Conservation (phyloP, 2,329 filamentous ascomycete species). For the Tolypocladium album region DNA sequence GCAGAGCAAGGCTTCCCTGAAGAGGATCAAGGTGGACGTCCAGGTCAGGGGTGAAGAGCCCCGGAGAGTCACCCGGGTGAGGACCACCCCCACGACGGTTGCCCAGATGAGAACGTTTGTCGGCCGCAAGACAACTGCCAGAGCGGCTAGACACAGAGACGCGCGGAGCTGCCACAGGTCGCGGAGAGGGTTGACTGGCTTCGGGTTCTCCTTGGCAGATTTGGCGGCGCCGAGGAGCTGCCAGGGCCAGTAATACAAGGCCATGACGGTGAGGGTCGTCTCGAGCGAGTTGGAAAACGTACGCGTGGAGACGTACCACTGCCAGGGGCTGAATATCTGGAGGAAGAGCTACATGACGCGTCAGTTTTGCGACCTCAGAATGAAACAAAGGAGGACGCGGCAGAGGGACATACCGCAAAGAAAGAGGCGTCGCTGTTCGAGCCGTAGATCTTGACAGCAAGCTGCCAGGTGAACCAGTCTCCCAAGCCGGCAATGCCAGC, state of each 20-base stretch:
- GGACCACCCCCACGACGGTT: constrained; percentile 40
- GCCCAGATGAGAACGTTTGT: constrained; percentile 86
- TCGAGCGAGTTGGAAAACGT: constrained; percentile 94
- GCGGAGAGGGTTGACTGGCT: constrained; percentile 14
- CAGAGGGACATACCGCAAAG: constrained; percentile 46
- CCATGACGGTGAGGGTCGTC: constrained; percentile 72
- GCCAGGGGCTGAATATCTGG: constrained; percentile 53
- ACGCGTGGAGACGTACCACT: constrained; percentile 89
- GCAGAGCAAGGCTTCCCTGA: constrained; percentile 55
- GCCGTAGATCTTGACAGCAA: constrained; percentile 67
- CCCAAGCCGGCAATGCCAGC: constrained; percentile 64
- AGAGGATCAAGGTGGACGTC: constrained; percentile 38
- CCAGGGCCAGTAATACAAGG: constrained; percentile 84
- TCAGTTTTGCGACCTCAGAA: not conserved
- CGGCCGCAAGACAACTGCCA: constrained; percentile 77
- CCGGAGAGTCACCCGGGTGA: constrained; percentile 27
- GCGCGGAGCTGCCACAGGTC: constrained; percentile 27
- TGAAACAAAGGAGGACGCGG: not conserved
- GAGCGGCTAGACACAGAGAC: constrained; percentile 64
- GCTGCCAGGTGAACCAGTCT: constrained; percentile 82
- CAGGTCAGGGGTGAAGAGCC: constrained; percentile 29
- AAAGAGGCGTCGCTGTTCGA: constrained; percentile 49
- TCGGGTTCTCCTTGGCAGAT: constrained; percentile 28
- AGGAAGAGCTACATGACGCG: constrained; percentile 21
- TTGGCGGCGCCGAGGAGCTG: constrained; percentile 40